Percentiles rank a stretch among this genome's conserved stretches.
These are phyloP conservation scores for Balakata baccata DNA, from an alignment of 345 rosid genomes.

Conservation along the genomic window DNA sequence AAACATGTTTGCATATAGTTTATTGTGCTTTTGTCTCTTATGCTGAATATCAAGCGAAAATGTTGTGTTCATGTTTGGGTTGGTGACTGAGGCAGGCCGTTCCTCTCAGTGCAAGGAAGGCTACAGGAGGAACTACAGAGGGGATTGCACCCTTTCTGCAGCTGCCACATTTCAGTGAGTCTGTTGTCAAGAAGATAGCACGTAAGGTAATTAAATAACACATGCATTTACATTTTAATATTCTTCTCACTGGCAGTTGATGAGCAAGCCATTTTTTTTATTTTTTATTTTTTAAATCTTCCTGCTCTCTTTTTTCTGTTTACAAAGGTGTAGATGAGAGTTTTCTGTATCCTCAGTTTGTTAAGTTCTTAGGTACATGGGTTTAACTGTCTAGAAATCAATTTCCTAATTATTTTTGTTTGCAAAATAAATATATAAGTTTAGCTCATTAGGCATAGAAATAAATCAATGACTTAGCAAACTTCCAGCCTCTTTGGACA, in stretches of 20 bases:
- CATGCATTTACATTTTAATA: background rate
- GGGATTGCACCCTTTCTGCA: conserved; percentile 91
- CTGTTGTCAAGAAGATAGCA: conserved; percentile 73
- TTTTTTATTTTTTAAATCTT: too few species aligned
- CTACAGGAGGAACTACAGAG: conserved; percentile 81
- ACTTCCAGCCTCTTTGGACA: background rate
- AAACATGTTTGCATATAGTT: background rate
- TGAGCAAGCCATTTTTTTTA: too few species aligned
- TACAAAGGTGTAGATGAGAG: too few species aligned
- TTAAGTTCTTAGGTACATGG: too few species aligned
- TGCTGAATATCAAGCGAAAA: background rate
- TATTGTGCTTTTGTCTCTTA: background rate
- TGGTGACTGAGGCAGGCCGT: conserved; percentile 62
- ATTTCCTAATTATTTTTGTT: background rate
- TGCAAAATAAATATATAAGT: too few species aligned
- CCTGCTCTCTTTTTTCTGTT: too few species aligned
- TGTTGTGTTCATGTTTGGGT: conserved; percentile 7
- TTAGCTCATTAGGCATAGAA: too few species aligned
- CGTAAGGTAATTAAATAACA: conserved; percentile 58
- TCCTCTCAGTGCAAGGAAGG: conserved; percentile 91
- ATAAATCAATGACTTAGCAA: too few species aligned
- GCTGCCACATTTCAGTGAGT: conserved; percentile 87
- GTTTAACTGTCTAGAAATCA: background rate
- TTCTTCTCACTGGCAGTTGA: too few species aligned
- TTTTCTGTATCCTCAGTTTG: too few species aligned